Conservation (phyloP, 2,329 filamentous ascomycete species). For the Pyrenochaeta sp. region DNA sequence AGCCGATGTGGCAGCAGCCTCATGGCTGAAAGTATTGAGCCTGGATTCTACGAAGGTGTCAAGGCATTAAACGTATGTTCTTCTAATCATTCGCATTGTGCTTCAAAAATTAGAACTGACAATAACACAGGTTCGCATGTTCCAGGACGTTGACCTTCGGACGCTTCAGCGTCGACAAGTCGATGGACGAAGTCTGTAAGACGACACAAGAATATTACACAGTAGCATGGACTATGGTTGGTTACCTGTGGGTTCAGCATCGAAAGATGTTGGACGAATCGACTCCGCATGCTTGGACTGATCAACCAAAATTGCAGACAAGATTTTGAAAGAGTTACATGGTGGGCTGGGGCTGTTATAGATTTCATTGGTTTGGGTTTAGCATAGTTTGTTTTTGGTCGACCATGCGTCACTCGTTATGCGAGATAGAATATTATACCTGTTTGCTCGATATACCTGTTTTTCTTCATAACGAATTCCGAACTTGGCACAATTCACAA, state of each 20-base stretch:
- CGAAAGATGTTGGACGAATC: background rate
- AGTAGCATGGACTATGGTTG: background rate
- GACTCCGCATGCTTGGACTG: background rate
- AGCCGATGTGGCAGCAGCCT: slow-evolving; percentile 36
- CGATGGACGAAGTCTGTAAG: background rate
- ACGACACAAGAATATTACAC: background rate
- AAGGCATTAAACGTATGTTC: slow-evolving; percentile 38
- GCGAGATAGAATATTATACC: background rate
- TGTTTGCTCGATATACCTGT: background rate
- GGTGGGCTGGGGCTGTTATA: background rate
- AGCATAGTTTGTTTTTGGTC: background rate
- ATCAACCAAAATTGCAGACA: background rate
- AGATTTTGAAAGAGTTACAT: background rate
- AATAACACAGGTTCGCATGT: background rate
- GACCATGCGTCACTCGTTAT: background rate
- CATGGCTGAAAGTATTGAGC: slow-evolving; percentile 34
- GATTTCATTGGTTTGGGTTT: background rate
- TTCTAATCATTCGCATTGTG: background rate
- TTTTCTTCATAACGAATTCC: too few species aligned
- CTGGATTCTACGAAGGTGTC: slow-evolving; percentile 36
- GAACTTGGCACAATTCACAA: too few species aligned
- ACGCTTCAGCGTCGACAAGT: slow-evolving; percentile 1
- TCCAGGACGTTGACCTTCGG: slow-evolving; percentile 1
- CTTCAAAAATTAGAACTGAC: background rate
- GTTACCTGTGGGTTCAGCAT: background rate